A percentile compares a stretch with the other conserved stretches of the same genome.
Conservation (phyloP, 306 rosid species). For the Castanopsis chinensis region DNA sequence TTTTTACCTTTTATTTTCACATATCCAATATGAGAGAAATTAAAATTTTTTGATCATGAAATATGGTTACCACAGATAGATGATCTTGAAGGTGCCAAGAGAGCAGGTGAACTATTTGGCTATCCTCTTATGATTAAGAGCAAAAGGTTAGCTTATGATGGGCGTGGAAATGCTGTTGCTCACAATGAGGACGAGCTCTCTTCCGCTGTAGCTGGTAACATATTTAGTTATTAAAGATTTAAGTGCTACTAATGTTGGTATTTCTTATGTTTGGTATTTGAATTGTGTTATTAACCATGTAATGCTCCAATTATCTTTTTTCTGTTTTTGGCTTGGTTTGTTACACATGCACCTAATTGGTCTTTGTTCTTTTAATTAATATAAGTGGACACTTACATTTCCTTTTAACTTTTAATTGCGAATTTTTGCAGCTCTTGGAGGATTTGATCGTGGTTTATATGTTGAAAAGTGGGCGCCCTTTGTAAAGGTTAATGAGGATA, state of each 20-base stretch:
- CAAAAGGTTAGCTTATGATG: conserved; percentile 92
- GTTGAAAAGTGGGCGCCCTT: conserved; percentile 92
- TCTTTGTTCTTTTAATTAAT: background rate
- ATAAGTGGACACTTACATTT: background rate
- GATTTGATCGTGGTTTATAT: conserved; percentile 73
- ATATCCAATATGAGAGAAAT: background rate
- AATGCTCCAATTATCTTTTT: background rate
- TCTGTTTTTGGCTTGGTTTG: background rate
- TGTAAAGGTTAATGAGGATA: conserved; percentile 38
- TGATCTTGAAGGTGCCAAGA: conserved; percentile 72
- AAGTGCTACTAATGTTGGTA: background rate
- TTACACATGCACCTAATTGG: no score
- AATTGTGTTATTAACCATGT: background rate
- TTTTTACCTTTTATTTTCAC: background rate
- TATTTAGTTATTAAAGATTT: background rate
- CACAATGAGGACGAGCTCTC: conserved; percentile 61
- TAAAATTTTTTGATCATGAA: background rate
- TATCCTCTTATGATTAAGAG: conserved; percentile 54
- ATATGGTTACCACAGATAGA: conserved; percentile 48
- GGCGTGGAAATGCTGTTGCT: conserved; percentile 95
- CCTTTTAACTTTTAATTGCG: conserved; percentile 1
- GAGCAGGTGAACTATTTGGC: conserved; percentile 65
- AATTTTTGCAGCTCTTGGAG: conserved; percentile 74
- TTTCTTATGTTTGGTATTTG: background rate
- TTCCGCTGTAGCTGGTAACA: conserved; percentile 67